A percentile compares a stretch with the other conserved stretches of the same genome.
Conservation (phyloP, 2,329 filamentous ascomycete species). For the Arthroderma uncinatum region DNA sequence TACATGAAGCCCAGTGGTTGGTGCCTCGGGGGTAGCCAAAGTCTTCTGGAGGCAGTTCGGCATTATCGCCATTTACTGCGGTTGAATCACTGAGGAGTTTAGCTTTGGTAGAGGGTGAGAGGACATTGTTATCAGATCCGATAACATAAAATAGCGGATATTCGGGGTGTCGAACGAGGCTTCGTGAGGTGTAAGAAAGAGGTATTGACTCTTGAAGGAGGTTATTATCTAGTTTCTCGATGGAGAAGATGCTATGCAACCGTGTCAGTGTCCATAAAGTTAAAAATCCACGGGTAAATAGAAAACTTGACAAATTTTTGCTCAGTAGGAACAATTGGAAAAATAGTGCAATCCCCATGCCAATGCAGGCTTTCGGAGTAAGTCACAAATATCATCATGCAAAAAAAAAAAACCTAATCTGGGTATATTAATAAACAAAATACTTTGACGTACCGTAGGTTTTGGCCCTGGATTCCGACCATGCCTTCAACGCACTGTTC, state of each 20-base stretch:
- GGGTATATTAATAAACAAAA: slow-evolving; percentile 7
- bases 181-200: slow-evolving; percentile 79
- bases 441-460: slow-evolving; percentile 56
- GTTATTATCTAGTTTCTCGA: slow-evolving; percentile 75
- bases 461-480: slow-evolving; percentile 84
- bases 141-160: slow-evolving; percentile 87
- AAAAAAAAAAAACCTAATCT: slow-evolving; percentile 3
- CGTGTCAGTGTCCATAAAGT: background rate
- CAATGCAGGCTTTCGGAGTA: slow-evolving; percentile 20
- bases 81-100: slow-evolving; percentile 62
- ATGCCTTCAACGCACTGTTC: slow-evolving; percentile 89
- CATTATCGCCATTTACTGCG: slow-evolving; percentile 60
- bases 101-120: slow-evolving; percentile 66
- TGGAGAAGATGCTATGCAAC: slow-evolving; percentile 63
- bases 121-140: slow-evolving; percentile 82
- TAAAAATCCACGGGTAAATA: slow-evolving; percentile 26
- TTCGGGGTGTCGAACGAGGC: slow-evolving; percentile 77
- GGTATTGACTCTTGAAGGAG: slow-evolving; percentile 77
- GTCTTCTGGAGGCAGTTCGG: slow-evolving; percentile 61
- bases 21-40: slow-evolving; percentile 80
- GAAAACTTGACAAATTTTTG: slow-evolving; percentile 15
- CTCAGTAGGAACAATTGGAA: slow-evolving; percentile 98
- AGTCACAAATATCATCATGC: slow-evolving; percentile 51
- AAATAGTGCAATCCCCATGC: slow-evolving; percentile 40
- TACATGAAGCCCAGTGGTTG: slow-evolving; percentile 90